These are phyloP conservation scores for Spathaspora sp. DNA, from an alignment of 805 yeast genomes.

Conservation along the genomic window DNA sequence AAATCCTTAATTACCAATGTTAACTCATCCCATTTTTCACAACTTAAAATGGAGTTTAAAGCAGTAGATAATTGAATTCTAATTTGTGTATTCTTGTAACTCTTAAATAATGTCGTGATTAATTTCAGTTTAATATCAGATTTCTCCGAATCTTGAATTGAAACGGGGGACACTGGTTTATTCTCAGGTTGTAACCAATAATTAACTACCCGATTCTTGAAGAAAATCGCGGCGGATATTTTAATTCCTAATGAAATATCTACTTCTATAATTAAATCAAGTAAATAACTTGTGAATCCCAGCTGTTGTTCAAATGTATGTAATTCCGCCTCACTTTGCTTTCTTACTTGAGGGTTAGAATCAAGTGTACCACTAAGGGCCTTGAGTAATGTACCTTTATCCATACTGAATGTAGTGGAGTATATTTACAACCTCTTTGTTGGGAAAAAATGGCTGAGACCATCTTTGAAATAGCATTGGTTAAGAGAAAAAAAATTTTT, in stretches of 20 bases:
- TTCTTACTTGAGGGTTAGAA: slow-evolving; percentile 45
- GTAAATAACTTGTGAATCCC: slow-evolving; percentile 54
- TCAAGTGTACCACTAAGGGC: slow-evolving; percentile 55
- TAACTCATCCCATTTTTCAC: slow-evolving; percentile 44
- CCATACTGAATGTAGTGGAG: slow-evolving; percentile 25
- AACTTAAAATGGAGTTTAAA: slow-evolving; percentile 48
- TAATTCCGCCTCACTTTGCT: slow-evolving; percentile 51
- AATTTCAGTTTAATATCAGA: slow-evolving; percentile 40
- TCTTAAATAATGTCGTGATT: slow-evolving; percentile 38
- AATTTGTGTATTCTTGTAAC: slow-evolving; percentile 32
- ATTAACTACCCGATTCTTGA: slow-evolving; percentile 37
- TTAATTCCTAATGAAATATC: slow-evolving; percentile 35
- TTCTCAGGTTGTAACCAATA: slow-evolving; percentile 38
- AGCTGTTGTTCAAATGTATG: slow-evolving; percentile 49
- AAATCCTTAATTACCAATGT: slow-evolving; percentile 35
- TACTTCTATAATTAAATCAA: slow-evolving; percentile 46
- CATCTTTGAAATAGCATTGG: too few relatives aligned
- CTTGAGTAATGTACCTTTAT: slow-evolving; percentile 46
- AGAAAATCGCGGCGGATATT: slow-evolving; percentile 40
- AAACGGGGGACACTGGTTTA: slow-evolving; percentile 14
- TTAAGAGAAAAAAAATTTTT: too few relatives aligned
- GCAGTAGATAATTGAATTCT: slow-evolving; percentile 58
- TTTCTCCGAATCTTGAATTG: slow-evolving; percentile 32
- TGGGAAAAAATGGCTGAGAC: not conserved
- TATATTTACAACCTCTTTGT: too few relatives aligned